Conservation (phyloP, 1,139 yeast genomes). For the Candida mesenterica region DNA sequence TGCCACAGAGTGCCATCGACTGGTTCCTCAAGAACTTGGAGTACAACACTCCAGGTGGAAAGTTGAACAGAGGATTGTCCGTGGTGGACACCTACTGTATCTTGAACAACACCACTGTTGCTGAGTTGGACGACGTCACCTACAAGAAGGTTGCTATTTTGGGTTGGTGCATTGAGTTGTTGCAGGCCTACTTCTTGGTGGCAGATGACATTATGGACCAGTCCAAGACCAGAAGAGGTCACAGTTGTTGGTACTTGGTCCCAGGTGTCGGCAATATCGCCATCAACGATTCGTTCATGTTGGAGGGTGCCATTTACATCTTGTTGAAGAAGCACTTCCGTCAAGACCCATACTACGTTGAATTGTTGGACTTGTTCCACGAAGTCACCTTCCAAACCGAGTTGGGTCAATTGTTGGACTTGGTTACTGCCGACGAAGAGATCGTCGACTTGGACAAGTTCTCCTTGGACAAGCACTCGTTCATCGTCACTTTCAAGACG, state of each 20-base stretch:
- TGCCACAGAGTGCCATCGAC: slow-evolving; percentile 81
- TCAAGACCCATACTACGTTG: slow-evolving; percentile 78
- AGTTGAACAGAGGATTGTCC: slow-evolving; percentile 92
- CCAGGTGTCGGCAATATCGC: slow-evolving; percentile 88
- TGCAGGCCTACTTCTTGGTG: slow-evolving; percentile 95
- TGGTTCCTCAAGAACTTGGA: slow-evolving; percentile 79
- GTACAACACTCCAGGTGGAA: slow-evolving; percentile 96
- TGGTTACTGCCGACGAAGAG: slow-evolving; percentile 97
- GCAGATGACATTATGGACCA: slow-evolving; percentile 99
- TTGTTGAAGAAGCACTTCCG: slow-evolving; percentile 88
- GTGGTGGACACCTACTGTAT: slow-evolving; percentile 91
- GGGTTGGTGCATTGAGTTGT: slow-evolving; percentile 94
- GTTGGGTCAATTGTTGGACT: slow-evolving; percentile 91
- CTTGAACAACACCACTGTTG: slow-evolving; percentile 59
- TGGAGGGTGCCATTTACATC: slow-evolving; percentile 91
- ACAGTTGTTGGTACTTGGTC: slow-evolving; percentile 93
- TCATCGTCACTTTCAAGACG: slow-evolving; percentile 94
- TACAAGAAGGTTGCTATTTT: slow-evolving; percentile 83
- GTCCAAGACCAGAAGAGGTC: slow-evolving; percentile 96
- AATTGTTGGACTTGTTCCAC: slow-evolving; percentile 87
- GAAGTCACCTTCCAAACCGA: slow-evolving; percentile 97
- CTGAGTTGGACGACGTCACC: slow-evolving; percentile 61
- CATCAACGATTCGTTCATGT: slow-evolving; percentile 95
- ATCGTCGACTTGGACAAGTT: slow-evolving; percentile 84
- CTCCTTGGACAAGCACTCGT: slow-evolving; percentile 85